Percentiles rank a stretch among this genome's conserved stretches.
Conservation (phyloP, 2,329 filamentous ascomycete genomes). For the Trichoderma atroviride region DNA sequence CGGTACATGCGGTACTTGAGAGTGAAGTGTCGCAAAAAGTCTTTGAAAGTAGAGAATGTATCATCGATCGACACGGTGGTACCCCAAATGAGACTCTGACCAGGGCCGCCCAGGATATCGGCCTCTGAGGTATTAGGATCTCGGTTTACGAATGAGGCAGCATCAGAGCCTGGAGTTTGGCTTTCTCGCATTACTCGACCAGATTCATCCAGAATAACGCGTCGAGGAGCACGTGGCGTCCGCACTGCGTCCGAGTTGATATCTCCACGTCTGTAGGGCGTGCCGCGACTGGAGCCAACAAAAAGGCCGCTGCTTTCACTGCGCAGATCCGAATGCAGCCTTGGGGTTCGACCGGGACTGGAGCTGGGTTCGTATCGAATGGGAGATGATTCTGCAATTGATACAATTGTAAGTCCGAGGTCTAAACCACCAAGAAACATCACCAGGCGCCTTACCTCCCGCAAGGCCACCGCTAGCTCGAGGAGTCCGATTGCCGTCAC, state of each 20-base stretch:
- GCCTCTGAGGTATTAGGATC: slow-evolving; percentile 91
- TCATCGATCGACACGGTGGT: slow-evolving; percentile 95
- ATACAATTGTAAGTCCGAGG: background rate
- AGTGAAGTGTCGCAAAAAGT: slow-evolving; percentile 89
- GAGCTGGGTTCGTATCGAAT: slow-evolving; percentile 90
- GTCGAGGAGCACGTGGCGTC: slow-evolving; percentile 54
- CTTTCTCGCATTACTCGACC: slow-evolving; percentile 61
- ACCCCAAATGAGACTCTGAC: slow-evolving; percentile 89
- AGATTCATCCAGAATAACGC: slow-evolving; percentile 61
- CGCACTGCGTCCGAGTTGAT: slow-evolving; percentile 78
- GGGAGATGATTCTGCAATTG: slow-evolving; percentile 77
- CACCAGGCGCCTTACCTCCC: slow-evolving; percentile 59
- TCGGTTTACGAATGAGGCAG: slow-evolving; percentile 61
- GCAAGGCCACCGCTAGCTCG: slow-evolving; percentile 63
- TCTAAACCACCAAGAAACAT: background rate
- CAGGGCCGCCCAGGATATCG: slow-evolving; percentile 78
- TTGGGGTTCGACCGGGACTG: slow-evolving; percentile 69
- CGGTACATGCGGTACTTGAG: slow-evolving; percentile 92
- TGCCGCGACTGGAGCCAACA: slow-evolving; percentile 65
- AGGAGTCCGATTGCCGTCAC: slow-evolving; percentile 67
- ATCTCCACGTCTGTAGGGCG: slow-evolving; percentile 70
- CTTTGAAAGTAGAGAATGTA: slow-evolving; percentile 83
- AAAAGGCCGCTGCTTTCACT: slow-evolving; percentile 89
- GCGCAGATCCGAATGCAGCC: slow-evolving; percentile 69
- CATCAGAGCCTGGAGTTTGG: slow-evolving; percentile 56